These are phyloP conservation scores for Ceratobasidium theobromae DNA, from an alignment of 1,284 basidiomycete species.

Conservation along the genomic window DNA sequence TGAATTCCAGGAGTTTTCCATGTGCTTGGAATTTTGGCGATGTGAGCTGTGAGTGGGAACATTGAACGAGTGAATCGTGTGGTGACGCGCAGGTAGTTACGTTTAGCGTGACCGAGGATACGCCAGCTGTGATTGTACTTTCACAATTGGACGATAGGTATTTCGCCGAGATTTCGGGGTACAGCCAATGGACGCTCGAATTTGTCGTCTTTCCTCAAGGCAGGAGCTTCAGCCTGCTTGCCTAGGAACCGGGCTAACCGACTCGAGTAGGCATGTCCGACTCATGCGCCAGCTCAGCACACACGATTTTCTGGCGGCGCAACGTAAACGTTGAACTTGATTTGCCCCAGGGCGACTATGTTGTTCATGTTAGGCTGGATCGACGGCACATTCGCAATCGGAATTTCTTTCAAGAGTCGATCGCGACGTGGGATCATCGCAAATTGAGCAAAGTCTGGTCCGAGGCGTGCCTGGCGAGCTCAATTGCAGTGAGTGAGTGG, in stretches of 20 bases:
- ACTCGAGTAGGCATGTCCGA: not conserved
- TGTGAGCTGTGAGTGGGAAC: conserved; percentile 48
- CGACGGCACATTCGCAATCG: conserved; percentile 36
- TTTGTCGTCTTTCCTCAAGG: conserved; percentile 54
- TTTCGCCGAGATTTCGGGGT: conserved; percentile 46
- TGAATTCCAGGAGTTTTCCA: conserved; percentile 44
- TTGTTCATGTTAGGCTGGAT: conserved; percentile 54
- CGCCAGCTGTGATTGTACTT: conserved; percentile 51
- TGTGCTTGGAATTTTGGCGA: conserved; percentile 53
- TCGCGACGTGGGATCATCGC: conserved; percentile 27
- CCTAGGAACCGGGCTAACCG: too few species aligned
- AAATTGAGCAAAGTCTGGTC: conserved; percentile 42
- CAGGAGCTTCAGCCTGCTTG: conserved; percentile 23
- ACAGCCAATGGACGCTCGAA: conserved; percentile 48
- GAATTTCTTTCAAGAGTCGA: conserved; percentile 28
- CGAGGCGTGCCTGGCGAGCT: conserved; percentile 49
- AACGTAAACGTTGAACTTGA: conserved; percentile 49
- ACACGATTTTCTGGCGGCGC: conserved; percentile 43
- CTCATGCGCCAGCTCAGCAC: conserved; percentile 45
- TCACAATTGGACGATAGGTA: conserved; percentile 53
- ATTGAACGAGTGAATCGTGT: too few species aligned
- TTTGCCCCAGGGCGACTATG: conserved; percentile 50
- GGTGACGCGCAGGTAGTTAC: too few species aligned
- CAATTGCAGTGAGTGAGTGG: conserved; percentile 48
- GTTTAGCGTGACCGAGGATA: conserved; percentile 46